Conservation (phyloP, 495 filamentous ascomycete species). For the Trichoderma reesei region DNA sequence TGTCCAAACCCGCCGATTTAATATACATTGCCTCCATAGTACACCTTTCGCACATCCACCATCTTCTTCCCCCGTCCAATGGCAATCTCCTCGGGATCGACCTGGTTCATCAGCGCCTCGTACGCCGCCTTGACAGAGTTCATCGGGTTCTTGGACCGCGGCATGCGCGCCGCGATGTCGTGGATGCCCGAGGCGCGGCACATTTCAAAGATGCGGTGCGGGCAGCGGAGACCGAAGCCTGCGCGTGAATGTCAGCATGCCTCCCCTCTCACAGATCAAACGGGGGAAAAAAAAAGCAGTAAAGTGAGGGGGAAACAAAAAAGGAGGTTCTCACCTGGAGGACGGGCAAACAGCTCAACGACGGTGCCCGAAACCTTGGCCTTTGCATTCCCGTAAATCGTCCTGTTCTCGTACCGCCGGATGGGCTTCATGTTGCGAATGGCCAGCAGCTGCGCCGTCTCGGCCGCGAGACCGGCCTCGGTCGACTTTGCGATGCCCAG, state of each 20-base stretch:
- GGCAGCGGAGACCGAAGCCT: constrained; percentile 90
- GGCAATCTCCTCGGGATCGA: constrained; percentile 79
- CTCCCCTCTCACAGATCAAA: not conserved
- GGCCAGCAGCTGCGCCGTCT: constrained; percentile 63
- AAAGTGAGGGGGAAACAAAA: not conserved
- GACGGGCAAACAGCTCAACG: constrained; percentile 66
- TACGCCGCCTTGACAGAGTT: constrained; percentile 90
- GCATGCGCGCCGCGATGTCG: constrained; percentile 73
- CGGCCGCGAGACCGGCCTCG: constrained; percentile 52
- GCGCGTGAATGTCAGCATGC: constrained; percentile 13
- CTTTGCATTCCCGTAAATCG: constrained; percentile 77
- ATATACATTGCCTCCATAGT: constrained; percentile 73
- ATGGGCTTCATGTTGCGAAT: constrained; percentile 83
- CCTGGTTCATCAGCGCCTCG: constrained; percentile 71
- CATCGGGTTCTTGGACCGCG: constrained; percentile 80
- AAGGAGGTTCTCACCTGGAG: constrained; percentile 59
- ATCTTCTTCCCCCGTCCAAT: constrained; percentile 82
- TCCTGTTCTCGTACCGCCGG: constrained; percentile 78
- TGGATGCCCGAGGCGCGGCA: constrained; percentile 70
- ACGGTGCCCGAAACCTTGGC: constrained; percentile 79
- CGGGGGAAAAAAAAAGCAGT: not conserved
- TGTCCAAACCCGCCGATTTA: constrained; percentile 14
- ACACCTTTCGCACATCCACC: constrained; percentile 92
- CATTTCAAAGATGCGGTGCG: constrained; percentile 88
- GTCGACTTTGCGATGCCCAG: constrained; percentile 81